These are phyloP conservation scores for Sclerotinia minor DNA, from an alignment of 2,329 filamentous ascomycete species.

Conservation along the genomic window DNA sequence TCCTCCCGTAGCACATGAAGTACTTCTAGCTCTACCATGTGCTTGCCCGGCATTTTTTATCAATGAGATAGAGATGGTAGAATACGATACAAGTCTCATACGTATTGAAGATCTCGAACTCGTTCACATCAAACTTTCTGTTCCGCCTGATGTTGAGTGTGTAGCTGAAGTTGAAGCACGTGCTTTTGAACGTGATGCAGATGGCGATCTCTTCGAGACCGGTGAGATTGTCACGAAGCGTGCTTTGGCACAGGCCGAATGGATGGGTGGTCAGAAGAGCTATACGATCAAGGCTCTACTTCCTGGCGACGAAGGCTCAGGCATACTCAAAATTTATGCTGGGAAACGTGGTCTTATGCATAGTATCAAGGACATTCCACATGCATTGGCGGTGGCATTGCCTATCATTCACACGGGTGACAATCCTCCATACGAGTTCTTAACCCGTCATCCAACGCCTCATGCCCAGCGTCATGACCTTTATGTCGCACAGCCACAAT, in stretches of 20 bases:
- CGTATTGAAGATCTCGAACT: constrained; percentile 91
- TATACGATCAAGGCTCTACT: constrained; percentile 92
- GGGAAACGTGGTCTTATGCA: constrained; percentile 96
- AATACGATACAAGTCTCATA: constrained; percentile 86
- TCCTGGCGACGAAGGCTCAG: constrained; percentile 87
- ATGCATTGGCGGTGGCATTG: constrained; percentile 85
- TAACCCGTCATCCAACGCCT: constrained; percentile 89
- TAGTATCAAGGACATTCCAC: constrained; percentile 92
- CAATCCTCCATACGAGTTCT: constrained; percentile 92
- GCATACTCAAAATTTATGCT: constrained; percentile 85
- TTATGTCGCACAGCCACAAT: constrained; percentile 96
- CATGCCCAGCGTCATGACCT: constrained; percentile 97
- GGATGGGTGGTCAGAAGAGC: constrained; percentile 81
- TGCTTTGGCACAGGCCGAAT: constrained; percentile 87
- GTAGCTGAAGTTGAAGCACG: constrained; percentile 89
- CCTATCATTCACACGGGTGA: constrained; percentile 87
- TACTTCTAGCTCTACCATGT: constrained; percentile 81
- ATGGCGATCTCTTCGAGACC: constrained; percentile 92
- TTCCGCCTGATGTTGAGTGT: constrained; percentile 86
- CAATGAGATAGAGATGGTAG: constrained; percentile 73
- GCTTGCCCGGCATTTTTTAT: constrained; percentile 88
- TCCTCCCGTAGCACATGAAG: constrained; percentile 80
- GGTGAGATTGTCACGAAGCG: constrained; percentile 84
- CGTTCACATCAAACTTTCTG: constrained; percentile 83
- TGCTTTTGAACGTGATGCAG: constrained; percentile 74